These are phyloP conservation scores for Albizia julibrissin DNA, from an alignment of 306 rosid genomes.

Conservation along the genomic window DNA sequence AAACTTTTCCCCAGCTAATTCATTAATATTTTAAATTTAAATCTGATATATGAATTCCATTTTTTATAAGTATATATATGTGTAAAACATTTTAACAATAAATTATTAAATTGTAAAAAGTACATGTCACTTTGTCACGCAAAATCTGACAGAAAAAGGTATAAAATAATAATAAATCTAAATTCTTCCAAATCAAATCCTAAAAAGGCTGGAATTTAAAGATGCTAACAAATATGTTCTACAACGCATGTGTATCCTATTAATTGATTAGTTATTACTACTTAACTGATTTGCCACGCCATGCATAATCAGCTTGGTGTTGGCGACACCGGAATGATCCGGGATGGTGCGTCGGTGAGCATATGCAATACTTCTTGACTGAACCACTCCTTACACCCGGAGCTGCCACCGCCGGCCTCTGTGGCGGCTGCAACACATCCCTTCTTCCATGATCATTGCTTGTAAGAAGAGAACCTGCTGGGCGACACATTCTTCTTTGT, in stretches of 20 bases:
- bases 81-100: no score
- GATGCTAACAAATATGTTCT: background rate
- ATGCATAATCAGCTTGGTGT: constrained; percentile 58
- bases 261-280: background rate
- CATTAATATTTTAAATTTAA: no score
- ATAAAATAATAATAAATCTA: no score
- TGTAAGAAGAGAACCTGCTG: constrained; percentile 19
- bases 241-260: background rate
- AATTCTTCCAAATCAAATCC: no score
- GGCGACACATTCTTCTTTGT: constrained; percentile 44
- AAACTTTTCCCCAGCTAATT: no score
- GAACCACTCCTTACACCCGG: constrained; percentile 7
- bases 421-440: constrained; percentile 33
- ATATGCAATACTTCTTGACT: constrained; percentile 44
- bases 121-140: no score
- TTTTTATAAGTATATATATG: no score
- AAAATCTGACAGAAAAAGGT: no score
- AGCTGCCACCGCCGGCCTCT: background rate
- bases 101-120: no score
- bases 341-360: constrained; percentile 75
- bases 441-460: constrained; percentile 25
- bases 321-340: constrained; percentile 83
- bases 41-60: no score
- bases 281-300: constrained; percentile 43
- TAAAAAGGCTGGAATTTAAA: background rate